phyloP scores from a whole-genome alignment of 2,329 filamentous ascomycete genomes.

The Cladosporium austrohemisphaericum region DNA sequence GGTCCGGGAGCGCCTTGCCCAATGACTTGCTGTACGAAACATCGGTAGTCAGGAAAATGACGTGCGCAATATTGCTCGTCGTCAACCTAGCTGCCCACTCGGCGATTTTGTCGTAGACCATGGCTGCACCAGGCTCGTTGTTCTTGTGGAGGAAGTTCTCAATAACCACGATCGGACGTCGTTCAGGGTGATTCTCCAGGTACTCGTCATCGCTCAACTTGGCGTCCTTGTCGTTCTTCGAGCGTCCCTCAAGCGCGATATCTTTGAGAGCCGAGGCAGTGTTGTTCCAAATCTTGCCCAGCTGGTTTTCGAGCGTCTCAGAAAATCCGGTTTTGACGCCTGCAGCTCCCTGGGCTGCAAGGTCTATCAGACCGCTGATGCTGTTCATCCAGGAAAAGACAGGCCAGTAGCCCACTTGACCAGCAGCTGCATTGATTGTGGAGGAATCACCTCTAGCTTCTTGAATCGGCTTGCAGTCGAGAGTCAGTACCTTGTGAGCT shows the following conservation, averaged over 20 bases:
- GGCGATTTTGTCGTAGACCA: slow-evolving; percentile 55
- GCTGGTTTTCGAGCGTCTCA: slow-evolving; percentile 82
- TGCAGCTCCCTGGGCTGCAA: slow-evolving; percentile 89
- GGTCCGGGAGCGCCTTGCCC: slow-evolving; percentile 80
- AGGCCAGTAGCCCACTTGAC: slow-evolving; percentile 82
- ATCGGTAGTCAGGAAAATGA: slow-evolving; percentile 90
- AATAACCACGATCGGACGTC: slow-evolving; percentile 76
- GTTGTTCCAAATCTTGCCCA: slow-evolving; percentile 85
- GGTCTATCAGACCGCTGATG: slow-evolving; percentile 84
- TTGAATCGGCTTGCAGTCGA: slow-evolving; percentile 91
- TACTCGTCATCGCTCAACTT: slow-evolving; percentile 77
- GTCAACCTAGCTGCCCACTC: slow-evolving; percentile 86
- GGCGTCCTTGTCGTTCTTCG: slow-evolving; percentile 69
- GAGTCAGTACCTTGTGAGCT: slow-evolving; percentile 71
- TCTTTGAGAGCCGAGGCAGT: slow-evolving; percentile 74
- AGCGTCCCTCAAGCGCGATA: slow-evolving; percentile 66
- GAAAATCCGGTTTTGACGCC: slow-evolving; percentile 93
- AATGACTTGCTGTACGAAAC: slow-evolving; percentile 83
- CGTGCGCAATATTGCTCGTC: slow-evolving; percentile 83
- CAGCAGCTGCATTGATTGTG: slow-evolving; percentile 77
- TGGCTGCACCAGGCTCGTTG: slow-evolving; percentile 38
- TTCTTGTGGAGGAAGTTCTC: slow-evolving; percentile 87
- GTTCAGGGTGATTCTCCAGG: slow-evolving; percentile 83
- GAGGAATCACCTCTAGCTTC: slow-evolving; percentile 84
- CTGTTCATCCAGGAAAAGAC: slow-evolving; percentile 97